A percentile compares a stretch with the other conserved stretches of the same genome.
These are phyloP conservation scores for Pleurotus ostreatus DNA, from an alignment of 768 basidiomycete species.

Conservation along the genomic window DNA sequence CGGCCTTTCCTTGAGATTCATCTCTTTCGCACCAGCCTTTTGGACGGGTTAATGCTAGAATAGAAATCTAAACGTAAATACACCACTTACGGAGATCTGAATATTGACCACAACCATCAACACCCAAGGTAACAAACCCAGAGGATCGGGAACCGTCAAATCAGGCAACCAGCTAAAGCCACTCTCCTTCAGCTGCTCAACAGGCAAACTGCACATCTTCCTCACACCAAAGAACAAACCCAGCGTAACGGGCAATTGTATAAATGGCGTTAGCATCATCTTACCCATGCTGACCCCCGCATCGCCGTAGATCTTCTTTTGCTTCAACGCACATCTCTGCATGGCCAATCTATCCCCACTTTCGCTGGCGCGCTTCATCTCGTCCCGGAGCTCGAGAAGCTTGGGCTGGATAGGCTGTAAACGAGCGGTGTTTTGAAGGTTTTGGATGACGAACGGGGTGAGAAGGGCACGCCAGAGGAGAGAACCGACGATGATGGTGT, in stretches of 20 bases:
- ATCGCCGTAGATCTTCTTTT: constrained; percentile 54
- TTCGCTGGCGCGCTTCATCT: constrained; percentile 31
- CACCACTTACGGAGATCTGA: constrained; percentile 59
- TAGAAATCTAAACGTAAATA: background rate
- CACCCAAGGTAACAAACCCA: constrained; percentile 63
- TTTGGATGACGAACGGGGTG: constrained; percentile 56
- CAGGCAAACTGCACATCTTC: constrained; percentile 63
- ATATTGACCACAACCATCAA: constrained; percentile 57
- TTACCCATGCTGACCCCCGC: constrained; percentile 60
- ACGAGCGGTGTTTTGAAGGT: constrained; percentile 53
- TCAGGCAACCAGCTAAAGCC: constrained; percentile 74
- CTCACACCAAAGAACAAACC: constrained; percentile 82
- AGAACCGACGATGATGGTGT: constrained; percentile 69
- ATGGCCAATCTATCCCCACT: constrained; percentile 42
- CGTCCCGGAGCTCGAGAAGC: constrained; percentile 41
- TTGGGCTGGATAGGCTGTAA: constrained; percentile 58
- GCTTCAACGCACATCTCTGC: constrained; percentile 46
- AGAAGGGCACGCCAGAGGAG: constrained; percentile 56
- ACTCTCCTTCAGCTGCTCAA: constrained; percentile 73
- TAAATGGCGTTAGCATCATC: constrained; percentile 45
- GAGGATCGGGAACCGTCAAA: constrained; percentile 75
- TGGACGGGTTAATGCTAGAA: constrained; percentile 2
- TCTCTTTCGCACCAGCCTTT: constrained; percentile 46
- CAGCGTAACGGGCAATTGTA: constrained; percentile 75
- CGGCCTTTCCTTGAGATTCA: constrained; percentile 49